Evolutionary conservation across 345 rosid species (phyloP).

Genomic region (Nasturtium officinale): DNA sequence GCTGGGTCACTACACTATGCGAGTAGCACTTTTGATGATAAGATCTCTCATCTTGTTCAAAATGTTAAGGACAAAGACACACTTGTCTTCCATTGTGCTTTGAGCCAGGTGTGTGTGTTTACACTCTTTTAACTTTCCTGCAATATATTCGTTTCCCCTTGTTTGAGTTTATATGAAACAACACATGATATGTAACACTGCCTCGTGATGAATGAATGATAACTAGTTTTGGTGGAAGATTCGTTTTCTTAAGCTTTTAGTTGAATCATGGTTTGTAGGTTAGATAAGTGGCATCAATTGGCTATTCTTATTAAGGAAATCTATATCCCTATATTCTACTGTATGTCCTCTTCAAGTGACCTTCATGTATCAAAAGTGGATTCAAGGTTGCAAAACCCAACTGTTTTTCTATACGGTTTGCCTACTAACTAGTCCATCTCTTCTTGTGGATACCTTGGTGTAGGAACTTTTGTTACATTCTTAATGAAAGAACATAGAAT

Average conservation of each 20-base stretch:
- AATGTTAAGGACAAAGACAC: constrained; percentile 87
- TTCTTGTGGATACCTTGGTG: constrained; percentile 7
- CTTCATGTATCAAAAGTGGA: constrained; percentile 11
- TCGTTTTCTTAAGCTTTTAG: neutral
- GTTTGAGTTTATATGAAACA: constrained; percentile 8
- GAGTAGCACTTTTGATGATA: constrained; percentile 66
- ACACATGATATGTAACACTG: neutral
- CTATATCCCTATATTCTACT: neutral
- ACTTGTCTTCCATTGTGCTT: constrained; percentile 92
- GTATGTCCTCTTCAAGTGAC: neutral
- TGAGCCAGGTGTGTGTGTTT: constrained; percentile 75
- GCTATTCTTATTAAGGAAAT: neutral
- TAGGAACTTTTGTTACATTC: constrained; percentile 1
- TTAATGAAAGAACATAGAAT: neutral
- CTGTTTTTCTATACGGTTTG: neutral
- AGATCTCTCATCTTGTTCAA: constrained; percentile 74
- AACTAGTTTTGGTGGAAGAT: constrained; percentile 3
- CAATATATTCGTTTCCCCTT: neutral
- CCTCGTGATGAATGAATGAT: neutral
- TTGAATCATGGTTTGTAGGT: constrained; percentile 6
- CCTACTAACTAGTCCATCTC: neutral
- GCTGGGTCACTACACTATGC: constrained; percentile 87
- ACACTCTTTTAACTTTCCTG: neutral
- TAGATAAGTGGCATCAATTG: neutral
- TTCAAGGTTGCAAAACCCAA: neutral